Evolutionary conservation across 257 asterid genomes (phyloP).

Genomic region (Solanum chiquidenum): DNA sequence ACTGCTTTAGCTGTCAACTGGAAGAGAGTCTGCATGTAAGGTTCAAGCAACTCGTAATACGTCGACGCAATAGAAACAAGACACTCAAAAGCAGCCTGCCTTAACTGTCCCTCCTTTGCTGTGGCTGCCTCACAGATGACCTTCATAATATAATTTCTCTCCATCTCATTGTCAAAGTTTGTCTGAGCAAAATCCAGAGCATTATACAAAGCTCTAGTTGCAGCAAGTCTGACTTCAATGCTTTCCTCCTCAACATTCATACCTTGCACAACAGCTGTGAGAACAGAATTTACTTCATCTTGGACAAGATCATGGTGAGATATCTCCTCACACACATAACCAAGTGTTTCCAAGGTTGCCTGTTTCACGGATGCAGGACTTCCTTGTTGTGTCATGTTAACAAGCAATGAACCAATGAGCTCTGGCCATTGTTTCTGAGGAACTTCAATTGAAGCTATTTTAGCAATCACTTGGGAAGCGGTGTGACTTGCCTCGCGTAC

Average conservation of each 20-base stretch:
- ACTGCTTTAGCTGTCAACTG: constrained; percentile 78
- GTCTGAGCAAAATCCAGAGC: constrained; percentile 90
- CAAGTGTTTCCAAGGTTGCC: constrained; percentile 80
- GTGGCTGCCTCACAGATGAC: constrained; percentile 69
- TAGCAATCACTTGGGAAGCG: constrained; percentile 79
- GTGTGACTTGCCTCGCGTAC: constrained; percentile 66
- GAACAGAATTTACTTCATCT: constrained; percentile 69
- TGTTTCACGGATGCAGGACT: constrained; percentile 52
- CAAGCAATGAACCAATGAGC: constrained; percentile 53
- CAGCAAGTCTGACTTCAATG: constrained; percentile 70
- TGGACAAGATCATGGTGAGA: constrained; percentile 63
- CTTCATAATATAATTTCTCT: constrained; percentile 79
- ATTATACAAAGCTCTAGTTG: constrained; percentile 65
- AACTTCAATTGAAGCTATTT: constrained; percentile 69
- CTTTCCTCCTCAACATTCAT: constrained; percentile 61
- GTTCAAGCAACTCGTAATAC: constrained; percentile 64
- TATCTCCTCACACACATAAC: constrained; percentile 87
- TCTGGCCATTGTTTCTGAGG: constrained; percentile 86
- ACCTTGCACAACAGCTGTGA: constrained; percentile 85
- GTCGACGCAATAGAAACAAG: constrained; percentile 75
- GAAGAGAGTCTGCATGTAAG: constrained; percentile 69
- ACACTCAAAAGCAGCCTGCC: constrained; percentile 85
- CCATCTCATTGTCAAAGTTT: constrained; percentile 76
- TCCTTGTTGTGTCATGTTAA: constrained; percentile 59
- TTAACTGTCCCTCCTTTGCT: constrained; percentile 57